Conservation (phyloP, 805 yeast species). For the Brettanomyces naardenensis region DNA sequence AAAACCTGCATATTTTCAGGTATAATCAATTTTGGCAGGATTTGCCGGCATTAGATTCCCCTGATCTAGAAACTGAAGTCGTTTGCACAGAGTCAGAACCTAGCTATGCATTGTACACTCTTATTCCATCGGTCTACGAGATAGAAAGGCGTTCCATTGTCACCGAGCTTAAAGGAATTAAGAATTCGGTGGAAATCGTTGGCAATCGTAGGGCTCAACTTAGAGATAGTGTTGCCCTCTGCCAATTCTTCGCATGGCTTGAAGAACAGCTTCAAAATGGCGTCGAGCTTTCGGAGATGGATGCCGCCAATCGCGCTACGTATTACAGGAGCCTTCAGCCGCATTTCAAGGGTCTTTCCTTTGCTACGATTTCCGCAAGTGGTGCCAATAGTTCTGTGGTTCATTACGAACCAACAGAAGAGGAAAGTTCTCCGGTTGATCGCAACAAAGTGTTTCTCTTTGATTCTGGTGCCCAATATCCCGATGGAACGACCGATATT, state of each 20-base stretch:
- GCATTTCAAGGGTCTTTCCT: conserved; percentile 61
- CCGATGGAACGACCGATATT: conserved; percentile 94
- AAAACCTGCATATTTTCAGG: conserved; percentile 31
- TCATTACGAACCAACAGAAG: conserved; percentile 65
- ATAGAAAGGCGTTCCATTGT: conserved; percentile 26
- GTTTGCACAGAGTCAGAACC: conserved; percentile 19
- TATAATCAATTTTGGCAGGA: conserved; percentile 57
- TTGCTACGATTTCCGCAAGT: conserved; percentile 68
- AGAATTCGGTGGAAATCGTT: conserved; percentile 61
- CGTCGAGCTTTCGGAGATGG: conserved; percentile 42
- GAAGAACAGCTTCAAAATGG: conserved; percentile 44
- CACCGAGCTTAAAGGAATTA: conserved; percentile 62
- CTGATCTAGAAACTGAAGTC: conserved; percentile 2
- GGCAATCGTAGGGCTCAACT: conserved; percentile 73
- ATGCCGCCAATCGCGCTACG: conserved; percentile 47
- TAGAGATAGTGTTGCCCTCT: conserved; percentile 75
- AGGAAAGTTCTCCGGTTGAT: conserved; percentile 51
- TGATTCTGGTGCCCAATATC: conserved; percentile 88
- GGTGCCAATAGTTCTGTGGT: conserved; percentile 72
- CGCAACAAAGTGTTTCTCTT: conserved; percentile 62
- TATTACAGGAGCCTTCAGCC: conserved; percentile 32
- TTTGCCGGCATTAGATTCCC: conserved; percentile 26
- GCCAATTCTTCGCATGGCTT: conserved; percentile 77
- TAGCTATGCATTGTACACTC: conserved; percentile 21
- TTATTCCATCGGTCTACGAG: conserved; percentile 18